Base-by-base conservation (phyloP, 2,329 filamentous ascomycete species). In the Aspergillus flavus region DNA sequence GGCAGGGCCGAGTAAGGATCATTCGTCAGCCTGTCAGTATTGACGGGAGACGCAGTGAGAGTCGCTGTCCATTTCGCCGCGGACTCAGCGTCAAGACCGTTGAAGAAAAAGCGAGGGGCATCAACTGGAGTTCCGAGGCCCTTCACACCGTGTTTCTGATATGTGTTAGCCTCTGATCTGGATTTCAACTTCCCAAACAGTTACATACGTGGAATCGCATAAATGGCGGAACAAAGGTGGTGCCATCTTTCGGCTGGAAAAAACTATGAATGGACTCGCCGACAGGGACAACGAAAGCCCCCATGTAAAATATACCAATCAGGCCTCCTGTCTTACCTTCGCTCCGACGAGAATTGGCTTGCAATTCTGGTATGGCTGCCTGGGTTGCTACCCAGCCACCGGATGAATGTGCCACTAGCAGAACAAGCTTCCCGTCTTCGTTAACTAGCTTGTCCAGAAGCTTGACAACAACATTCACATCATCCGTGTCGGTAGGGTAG, bases 361-460 rank as follows among this genome's bases (percentile, higher is more conserved):
- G 74, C 16, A 74, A 61, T 16, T 74, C 70, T 14, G 68, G 70
- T 2, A 61, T 57, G 4, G 76, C 72, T 2, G 68, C 71, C 61
- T 79, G 66, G 0, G 75, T 75, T 2, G 75, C 77, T 1, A 72
- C 69, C 66, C 71, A 77, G n/a, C 75, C 74, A 3, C 75, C 74
- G 4, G 72, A 70, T 2, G 75, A 78, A 56, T 78, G 74, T 12
- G 59, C 75, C 14, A 75, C 39, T 0, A 78, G 34, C 1, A 78
- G 57, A 9, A 78, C 73, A 4, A 58, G 64, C 52, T 75, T 77
- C 0, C 68, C 67, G n/a, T 70, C 58, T 4, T 32, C 26, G 12
- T 32, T 32, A 12, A 61, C 36, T 6, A 64, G 26, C 21, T 14
- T 26, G 16, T 57, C 34, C 0, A 64, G 56, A 1, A 64, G 50